phyloP scores from a whole-genome alignment of 1,284 basidiomycete species.

The Pseudozyma tsukubaensis region DNA sequence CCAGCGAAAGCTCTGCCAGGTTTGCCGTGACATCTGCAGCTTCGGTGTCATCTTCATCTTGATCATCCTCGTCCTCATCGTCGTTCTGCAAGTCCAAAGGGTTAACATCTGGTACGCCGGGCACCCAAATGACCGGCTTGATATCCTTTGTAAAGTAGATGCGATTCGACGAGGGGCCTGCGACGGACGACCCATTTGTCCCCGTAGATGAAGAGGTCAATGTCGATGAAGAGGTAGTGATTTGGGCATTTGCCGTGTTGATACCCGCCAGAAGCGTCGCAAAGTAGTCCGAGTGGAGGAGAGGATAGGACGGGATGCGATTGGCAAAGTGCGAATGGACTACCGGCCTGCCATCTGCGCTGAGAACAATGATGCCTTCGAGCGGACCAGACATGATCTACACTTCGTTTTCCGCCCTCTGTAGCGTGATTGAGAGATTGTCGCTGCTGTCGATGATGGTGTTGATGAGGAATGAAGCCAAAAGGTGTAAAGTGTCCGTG shows the following conservation, averaged over 20 bases:
- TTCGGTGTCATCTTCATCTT: slow-evolving; percentile 22
- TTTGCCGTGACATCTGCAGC: slow-evolving; percentile 28
- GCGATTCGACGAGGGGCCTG: slow-evolving; percentile 26
- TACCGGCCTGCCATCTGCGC: slow-evolving; percentile 84
- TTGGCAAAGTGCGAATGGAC: slow-evolving; percentile 91
- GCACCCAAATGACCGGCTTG: slow-evolving; percentile 54
- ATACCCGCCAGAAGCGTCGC: slow-evolving; percentile 75
- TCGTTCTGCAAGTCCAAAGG: slow-evolving; percentile 32
- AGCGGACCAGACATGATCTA: slow-evolving; percentile 67
- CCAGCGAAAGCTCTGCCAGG: slow-evolving; percentile 37
- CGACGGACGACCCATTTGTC: neutral
- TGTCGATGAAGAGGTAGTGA: slow-evolving; percentile 17
- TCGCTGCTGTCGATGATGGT: neutral
- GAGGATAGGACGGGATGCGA: slow-evolving; percentile 80
- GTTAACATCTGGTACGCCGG: slow-evolving; percentile 49
- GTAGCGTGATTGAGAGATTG: neutral
- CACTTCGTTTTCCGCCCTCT: neutral
- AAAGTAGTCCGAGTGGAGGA: slow-evolving; percentile 86
- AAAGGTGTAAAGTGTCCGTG: slow-evolving; percentile 8
- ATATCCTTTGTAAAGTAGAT: slow-evolving; percentile 51
- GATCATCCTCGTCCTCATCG: slow-evolving; percentile 22
- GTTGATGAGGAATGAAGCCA: neutral
- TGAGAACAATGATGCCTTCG: slow-evolving; percentile 90
- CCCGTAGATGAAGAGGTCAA: neutral
- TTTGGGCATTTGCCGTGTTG: slow-evolving; percentile 47